Evolutionary conservation across 2,329 filamentous ascomycete genomes (phyloP).

Genomic region (Scytalidium sp.): DNA sequence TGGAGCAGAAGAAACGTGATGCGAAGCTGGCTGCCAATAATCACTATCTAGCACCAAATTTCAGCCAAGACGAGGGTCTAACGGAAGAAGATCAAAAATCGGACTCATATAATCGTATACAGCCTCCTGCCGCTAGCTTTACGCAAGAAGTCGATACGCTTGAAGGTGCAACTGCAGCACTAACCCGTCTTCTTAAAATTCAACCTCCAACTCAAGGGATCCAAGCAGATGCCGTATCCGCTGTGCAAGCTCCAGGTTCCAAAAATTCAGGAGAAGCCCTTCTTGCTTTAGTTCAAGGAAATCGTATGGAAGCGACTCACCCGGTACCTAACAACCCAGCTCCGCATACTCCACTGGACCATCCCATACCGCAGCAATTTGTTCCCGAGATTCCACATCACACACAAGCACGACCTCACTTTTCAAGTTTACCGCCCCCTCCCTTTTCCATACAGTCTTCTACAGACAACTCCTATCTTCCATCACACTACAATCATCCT

Average conservation of each 20-base stretch:
- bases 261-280: conserved; percentile 43
- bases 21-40: conserved; percentile 41
- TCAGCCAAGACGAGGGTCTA: conserved; percentile 51
- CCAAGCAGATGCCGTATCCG: conserved; percentile 28
- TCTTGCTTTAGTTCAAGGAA: conserved; percentile 48
- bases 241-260: conserved; percentile 9
- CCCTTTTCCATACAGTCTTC: conserved; percentile 41
- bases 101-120: conserved; percentile 15
- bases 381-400: conserved; percentile 58
- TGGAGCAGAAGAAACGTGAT: conserved; percentile 76
- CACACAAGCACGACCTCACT: conserved; percentile 48
- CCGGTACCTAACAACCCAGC: conserved; percentile 20
- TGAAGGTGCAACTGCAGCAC: conserved; percentile 44
- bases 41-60: conserved; percentile 39
- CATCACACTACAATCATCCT: conserved; percentile 41
- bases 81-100: conserved; percentile 56
- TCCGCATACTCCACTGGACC: conserved; percentile 54
- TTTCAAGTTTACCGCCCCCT: conserved; percentile 43
- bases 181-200: conserved; percentile 54
- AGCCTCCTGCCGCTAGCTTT: conserved; percentile 3
- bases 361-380: conserved; percentile 44
- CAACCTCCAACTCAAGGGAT: conserved; percentile 50
- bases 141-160: conserved; percentile 35
- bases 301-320: conserved; percentile 14
- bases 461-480: conserved; percentile 38